A percentile compares a stretch with the other conserved stretches of the same genome.
Conservation (phyloP, 192 early-diverging fungal genomes). For the Pilaira anomala region DNA sequence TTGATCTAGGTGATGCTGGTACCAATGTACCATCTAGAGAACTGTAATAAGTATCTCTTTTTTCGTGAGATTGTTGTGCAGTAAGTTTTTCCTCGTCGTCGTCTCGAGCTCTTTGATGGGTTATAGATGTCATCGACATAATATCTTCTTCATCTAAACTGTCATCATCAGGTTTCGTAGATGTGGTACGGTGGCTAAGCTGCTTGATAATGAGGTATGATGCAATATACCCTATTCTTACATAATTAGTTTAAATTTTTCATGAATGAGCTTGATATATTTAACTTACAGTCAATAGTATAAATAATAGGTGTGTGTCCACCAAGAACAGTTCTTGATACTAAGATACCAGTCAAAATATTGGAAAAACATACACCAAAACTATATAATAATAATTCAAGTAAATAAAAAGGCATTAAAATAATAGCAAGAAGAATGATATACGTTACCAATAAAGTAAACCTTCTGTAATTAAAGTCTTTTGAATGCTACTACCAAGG, state of each 20-base stretch:
- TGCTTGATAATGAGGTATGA: constrained; percentile 33
- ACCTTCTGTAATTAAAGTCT: constrained; percentile 29
- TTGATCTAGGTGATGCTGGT: too few species aligned
- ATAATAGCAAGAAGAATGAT: not conserved
- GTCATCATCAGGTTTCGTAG: too few species aligned
- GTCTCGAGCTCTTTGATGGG: too few species aligned
- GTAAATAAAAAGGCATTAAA: too few species aligned
- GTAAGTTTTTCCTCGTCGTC: too few species aligned
- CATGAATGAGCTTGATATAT: not conserved
- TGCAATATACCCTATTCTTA: constrained; percentile 17
- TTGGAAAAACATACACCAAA: constrained; percentile 34
- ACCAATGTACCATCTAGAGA: too few species aligned
- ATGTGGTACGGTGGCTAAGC: not conserved
- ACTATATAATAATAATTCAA: constrained; percentile 9
- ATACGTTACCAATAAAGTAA: constrained; percentile 30
- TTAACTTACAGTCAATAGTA: constrained; percentile 34
- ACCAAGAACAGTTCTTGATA: constrained; percentile 21
- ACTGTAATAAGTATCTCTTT: too few species aligned
- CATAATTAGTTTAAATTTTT: not conserved
- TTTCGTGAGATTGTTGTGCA: too few species aligned
- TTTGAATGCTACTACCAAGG: constrained; percentile 30
- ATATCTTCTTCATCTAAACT: too few species aligned
- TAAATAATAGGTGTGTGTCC: constrained; percentile 33
- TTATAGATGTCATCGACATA: too few species aligned
- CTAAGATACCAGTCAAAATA: constrained; percentile 25